phyloP scores from a whole-genome alignment of 2,329 filamentous ascomycete genomes.

The Sordariomycetes sp. region DNA sequence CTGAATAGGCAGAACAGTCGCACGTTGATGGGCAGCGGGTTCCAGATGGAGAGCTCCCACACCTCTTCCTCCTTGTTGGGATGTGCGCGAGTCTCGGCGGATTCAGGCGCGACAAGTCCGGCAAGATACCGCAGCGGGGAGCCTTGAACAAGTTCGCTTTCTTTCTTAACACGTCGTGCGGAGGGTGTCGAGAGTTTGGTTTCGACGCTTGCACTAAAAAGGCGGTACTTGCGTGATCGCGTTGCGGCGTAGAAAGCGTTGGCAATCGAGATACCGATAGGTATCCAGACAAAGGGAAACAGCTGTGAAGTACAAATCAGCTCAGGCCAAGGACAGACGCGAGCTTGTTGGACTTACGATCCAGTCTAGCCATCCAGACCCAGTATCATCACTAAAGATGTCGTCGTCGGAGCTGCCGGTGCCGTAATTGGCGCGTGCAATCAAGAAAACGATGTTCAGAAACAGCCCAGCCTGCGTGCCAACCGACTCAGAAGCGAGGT shows the following conservation, averaged over 20 bases:
- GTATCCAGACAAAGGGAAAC: constrained; percentile 59
- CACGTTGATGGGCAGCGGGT: constrained; percentile 76
- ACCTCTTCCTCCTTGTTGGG: constrained; percentile 78
- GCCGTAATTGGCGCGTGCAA: constrained; percentile 71
- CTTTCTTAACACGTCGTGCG: constrained; percentile 78
- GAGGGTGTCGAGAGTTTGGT: constrained; percentile 69
- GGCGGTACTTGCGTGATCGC: constrained; percentile 75
- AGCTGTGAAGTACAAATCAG: constrained; percentile 34
- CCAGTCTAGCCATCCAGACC: constrained; percentile 55
- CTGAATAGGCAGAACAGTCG: constrained; percentile 86
- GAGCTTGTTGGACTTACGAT: constrained; percentile 30
- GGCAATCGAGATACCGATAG: constrained; percentile 55
- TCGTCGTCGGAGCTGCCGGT: constrained; percentile 60
- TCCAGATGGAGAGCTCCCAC: constrained; percentile 92
- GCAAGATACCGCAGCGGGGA: constrained; percentile 72
- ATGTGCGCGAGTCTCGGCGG: constrained; percentile 75
- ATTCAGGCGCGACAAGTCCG: constrained; percentile 55
- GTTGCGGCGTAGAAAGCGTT: constrained; percentile 80
- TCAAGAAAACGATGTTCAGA: constrained; percentile 70
- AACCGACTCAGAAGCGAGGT: constrained; percentile 78
- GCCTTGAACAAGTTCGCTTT: constrained; percentile 68
- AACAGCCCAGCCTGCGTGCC: constrained; percentile 66
- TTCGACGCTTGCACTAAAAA: constrained; percentile 84
- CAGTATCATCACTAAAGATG: constrained; percentile 67
- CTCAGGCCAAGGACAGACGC: not conserved